Evolutionary conservation across 257 asterid genomes (phyloP).

Genomic region (Nicotiana paniculata): DNA sequence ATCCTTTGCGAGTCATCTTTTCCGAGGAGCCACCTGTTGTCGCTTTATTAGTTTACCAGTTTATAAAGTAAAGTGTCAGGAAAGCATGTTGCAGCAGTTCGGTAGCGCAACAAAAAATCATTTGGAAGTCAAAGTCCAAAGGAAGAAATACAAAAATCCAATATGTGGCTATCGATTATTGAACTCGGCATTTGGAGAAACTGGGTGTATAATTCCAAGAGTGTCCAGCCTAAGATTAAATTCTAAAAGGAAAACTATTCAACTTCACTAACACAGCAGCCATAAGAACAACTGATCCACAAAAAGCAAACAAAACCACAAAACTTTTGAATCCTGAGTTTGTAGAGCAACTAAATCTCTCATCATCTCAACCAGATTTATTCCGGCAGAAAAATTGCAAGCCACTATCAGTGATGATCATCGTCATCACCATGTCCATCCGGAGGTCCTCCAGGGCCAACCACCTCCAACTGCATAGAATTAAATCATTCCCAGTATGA

Average conservation of each 20-base stretch:
- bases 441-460: conserved; percentile 85
- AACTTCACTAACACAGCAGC: conserved; percentile 32
- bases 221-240: background rate
- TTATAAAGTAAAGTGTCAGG: background rate
- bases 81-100: background rate
- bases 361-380: conserved; percentile 40
- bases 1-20: background rate
- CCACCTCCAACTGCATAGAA: conserved; percentile 66
- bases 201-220: conserved; percentile 26
- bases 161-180: background rate
- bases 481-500: background rate
- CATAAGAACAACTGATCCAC: conserved; percentile 26
- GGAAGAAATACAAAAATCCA: background rate
- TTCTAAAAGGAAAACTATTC: conserved; percentile 3
- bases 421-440: conserved; percentile 61
- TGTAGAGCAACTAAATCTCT: conserved; percentile 39
- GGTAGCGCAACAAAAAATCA: background rate
- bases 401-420: conserved; percentile 42
- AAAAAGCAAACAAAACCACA: conserved; percentile 23
- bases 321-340: conserved; percentile 35
- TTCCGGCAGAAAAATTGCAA: conserved; percentile 35
- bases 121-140: background rate
- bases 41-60: background rate
- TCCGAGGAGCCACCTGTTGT: background rate
- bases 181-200: conserved; percentile 12